Percentiles rank a stretch among this genome's conserved stretches.
Evolutionary conservation across 1,139 yeast genomes (phyloP).

Genomic region (Pichia sp.): DNA sequence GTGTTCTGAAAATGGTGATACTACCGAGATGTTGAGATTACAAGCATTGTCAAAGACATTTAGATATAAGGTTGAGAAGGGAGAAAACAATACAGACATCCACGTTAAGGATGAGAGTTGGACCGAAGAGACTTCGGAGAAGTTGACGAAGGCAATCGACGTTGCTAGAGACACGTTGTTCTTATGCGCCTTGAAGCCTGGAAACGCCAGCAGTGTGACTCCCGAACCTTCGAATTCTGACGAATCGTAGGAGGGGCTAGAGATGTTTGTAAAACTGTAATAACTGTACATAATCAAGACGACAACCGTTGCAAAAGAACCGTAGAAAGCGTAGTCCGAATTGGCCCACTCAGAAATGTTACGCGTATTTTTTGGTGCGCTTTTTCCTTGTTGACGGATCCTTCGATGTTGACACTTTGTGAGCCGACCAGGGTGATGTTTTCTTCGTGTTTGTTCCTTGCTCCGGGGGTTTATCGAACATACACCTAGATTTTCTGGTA

Average conservation of each 20-base stretch:
- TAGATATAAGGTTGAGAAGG: slow-evolving; percentile 41
- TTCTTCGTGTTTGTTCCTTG: too few species aligned
- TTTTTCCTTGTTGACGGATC: too few species aligned
- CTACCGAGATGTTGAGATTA: slow-evolving; percentile 49
- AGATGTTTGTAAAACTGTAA: too few species aligned
- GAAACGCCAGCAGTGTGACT: background rate
- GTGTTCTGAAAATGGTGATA: slow-evolving; percentile 63
- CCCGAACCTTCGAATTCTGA: background rate
- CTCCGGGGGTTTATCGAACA: too few species aligned
- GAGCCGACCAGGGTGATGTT: too few species aligned
- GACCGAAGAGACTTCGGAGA: slow-evolving; percentile 51
- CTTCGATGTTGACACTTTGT: too few species aligned
- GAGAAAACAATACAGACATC: slow-evolving; percentile 28
- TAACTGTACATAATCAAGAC: too few species aligned
- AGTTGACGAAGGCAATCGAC: slow-evolving; percentile 43
- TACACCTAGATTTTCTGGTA: too few species aligned
- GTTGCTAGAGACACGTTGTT: slow-evolving; percentile 57
- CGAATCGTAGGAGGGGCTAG: background rate
- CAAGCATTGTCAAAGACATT: slow-evolving; percentile 41
- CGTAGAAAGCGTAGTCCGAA: too few species aligned
- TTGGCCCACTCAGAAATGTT: too few species aligned
- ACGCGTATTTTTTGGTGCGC: too few species aligned
- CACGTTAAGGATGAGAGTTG: slow-evolving; percentile 37
- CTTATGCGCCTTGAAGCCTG: slow-evolving; percentile 42
- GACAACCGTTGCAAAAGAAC: too few species aligned